A percentile compares a stretch with the other conserved stretches of the same genome.
These are phyloP conservation scores for Cercophora sp. DNA, from an alignment of 495 filamentous ascomycete species.

Conservation along the genomic window DNA sequence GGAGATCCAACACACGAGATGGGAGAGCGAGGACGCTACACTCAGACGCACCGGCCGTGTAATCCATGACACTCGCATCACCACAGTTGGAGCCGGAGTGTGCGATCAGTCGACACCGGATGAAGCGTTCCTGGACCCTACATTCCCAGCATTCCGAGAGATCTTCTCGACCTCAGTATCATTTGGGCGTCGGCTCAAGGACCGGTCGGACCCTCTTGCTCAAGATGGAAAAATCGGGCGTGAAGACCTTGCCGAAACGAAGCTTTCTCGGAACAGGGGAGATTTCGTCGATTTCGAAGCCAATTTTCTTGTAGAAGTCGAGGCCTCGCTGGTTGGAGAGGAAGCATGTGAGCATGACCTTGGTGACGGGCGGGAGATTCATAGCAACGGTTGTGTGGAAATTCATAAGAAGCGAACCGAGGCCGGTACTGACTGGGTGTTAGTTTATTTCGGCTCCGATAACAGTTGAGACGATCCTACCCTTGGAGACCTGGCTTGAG, in stretches of 20 bases:
- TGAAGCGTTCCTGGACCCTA: no score
- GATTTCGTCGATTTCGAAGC: conserved; percentile 64
- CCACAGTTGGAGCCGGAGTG: no score
- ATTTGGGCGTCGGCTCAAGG: no score
- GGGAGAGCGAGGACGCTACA: no score
- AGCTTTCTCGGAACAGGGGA: conserved; percentile 60
- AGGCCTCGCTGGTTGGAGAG: conserved; percentile 57
- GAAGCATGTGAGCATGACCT: conserved; percentile 86
- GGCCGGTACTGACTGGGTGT: conserved; percentile 36
- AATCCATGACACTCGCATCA: no score
- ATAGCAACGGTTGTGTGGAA: conserved; percentile 39
- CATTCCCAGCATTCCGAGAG: no score
- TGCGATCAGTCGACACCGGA: no score
- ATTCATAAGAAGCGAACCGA: conserved; percentile 42
- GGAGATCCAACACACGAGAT: no score
- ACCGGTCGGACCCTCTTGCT: conserved; percentile 44
- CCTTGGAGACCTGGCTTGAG: conserved; percentile 53
- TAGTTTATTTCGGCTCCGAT: no score
- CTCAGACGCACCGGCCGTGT: no score
- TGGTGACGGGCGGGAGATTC: conserved; percentile 53
- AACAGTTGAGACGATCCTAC: conserved; percentile 25
- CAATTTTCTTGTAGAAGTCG: conserved; percentile 63
- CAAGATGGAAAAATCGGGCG: conserved; percentile 67
- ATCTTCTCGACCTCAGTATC: no score
- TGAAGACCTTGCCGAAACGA: conserved; percentile 60